These are phyloP conservation scores for Calonectria leucothoes DNA, from an alignment of 2,329 filamentous ascomycete genomes.

Conservation along the genomic window DNA sequence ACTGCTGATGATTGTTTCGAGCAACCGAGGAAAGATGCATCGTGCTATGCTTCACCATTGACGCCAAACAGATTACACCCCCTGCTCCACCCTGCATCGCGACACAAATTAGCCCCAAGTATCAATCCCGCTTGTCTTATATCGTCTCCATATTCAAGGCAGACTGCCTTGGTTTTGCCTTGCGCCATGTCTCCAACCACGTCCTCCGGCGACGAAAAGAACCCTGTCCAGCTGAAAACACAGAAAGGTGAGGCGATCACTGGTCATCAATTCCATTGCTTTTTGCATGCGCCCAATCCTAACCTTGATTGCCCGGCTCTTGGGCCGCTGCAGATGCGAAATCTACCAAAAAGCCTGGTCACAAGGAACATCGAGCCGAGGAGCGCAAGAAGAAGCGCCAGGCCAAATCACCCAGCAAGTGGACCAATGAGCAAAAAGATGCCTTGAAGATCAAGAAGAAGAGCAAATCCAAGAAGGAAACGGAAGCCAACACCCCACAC, in stretches of 20 bases:
- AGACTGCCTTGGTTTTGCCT: constrained; percentile 8
- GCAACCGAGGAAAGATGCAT: constrained; percentile 26
- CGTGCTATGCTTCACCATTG: constrained; percentile 20
- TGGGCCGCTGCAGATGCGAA: constrained; percentile 25
- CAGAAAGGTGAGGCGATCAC: constrained; percentile 29
- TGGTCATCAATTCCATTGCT: background rate
- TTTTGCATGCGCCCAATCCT: constrained; percentile 6
- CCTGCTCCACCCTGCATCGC: background rate
- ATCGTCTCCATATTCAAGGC: background rate
- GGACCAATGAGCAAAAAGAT: constrained; percentile 45
- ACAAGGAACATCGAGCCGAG: constrained; percentile 29
- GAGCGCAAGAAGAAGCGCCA: constrained; percentile 51
- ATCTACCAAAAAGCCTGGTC: constrained; percentile 29
- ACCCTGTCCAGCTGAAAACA: constrained; percentile 32
- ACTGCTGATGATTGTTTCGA: constrained; percentile 8
- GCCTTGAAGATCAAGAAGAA: constrained; percentile 45
- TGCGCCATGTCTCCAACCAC: constrained; percentile 32
- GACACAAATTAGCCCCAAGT: background rate
- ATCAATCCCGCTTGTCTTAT: background rate
- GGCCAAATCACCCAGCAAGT: constrained; percentile 48
- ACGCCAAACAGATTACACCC: constrained; percentile 8
- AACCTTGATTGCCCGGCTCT: constrained; percentile 1
- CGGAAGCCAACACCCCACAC: constrained; percentile 35
- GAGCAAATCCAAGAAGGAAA: constrained; percentile 42
- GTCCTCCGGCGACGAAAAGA: constrained; percentile 21